These are phyloP conservation scores for Fusarium proliferatum DNA, from an alignment of 2,329 filamentous ascomycete genomes.

Conservation along the genomic window DNA sequence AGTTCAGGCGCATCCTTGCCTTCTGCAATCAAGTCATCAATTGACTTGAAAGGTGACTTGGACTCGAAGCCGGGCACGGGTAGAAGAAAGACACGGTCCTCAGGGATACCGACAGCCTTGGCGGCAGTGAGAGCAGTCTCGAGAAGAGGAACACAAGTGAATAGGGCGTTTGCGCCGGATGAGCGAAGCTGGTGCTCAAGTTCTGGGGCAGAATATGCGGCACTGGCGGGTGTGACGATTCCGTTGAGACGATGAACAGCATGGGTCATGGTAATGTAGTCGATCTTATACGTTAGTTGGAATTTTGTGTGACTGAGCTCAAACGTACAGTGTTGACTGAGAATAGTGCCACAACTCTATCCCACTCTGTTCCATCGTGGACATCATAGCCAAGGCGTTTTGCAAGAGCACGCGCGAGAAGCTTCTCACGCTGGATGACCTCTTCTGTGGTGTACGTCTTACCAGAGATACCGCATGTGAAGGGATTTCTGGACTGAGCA, in stretches of 20 bases:
- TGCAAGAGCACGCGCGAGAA: slow-evolving; percentile 73
- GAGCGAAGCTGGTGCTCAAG: slow-evolving; percentile 78
- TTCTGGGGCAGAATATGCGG: slow-evolving; percentile 76
- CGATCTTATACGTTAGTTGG: slow-evolving; percentile 64
- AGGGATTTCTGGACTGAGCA: slow-evolving; percentile 73
- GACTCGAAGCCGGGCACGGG: slow-evolving; percentile 70
- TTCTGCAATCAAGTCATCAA: slow-evolving; percentile 73
- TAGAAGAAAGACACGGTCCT: slow-evolving; percentile 74
- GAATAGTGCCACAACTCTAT: slow-evolving; percentile 82
- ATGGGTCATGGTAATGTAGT: slow-evolving; percentile 78
- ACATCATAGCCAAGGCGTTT: slow-evolving; percentile 78
- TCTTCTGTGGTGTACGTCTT: slow-evolving; percentile 72
- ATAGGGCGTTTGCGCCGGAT: slow-evolving; percentile 75
- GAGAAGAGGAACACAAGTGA: slow-evolving; percentile 76
- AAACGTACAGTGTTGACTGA: slow-evolving; percentile 78
- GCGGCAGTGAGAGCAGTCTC: slow-evolving; percentile 73
- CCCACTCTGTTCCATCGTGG: slow-evolving; percentile 79
- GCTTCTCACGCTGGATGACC: slow-evolving; percentile 73
- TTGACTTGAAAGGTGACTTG: slow-evolving; percentile 67
- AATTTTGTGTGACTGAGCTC: not conserved
- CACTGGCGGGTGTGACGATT: slow-evolving; percentile 79
- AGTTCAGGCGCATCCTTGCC: slow-evolving; percentile 66
- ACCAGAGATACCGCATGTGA: slow-evolving; percentile 80
- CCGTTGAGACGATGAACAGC: slow-evolving; percentile 81
- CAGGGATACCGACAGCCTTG: slow-evolving; percentile 69